phyloP scores from a whole-genome alignment of 208 protist species.

The Leishmania tropica region DNA sequence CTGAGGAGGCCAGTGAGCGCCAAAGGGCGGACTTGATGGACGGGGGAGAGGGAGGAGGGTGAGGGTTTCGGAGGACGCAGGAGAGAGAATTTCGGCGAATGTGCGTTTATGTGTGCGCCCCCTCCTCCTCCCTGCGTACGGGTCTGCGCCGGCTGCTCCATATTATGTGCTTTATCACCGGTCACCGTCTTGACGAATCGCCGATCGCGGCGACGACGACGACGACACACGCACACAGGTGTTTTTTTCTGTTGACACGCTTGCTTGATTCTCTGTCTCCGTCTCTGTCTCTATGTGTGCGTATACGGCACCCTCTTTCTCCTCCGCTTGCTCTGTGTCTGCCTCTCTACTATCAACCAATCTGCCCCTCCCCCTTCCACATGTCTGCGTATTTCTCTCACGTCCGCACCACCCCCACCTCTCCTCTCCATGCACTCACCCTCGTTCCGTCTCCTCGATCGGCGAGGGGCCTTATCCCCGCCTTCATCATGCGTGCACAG shows the following conservation, averaged over 20 bases:
- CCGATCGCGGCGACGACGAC: too few species aligned
- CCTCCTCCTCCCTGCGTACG: background rate
- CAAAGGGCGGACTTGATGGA: background rate
- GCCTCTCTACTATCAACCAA: too few species aligned
- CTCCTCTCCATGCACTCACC: too few species aligned
- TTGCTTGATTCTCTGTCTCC: background rate
- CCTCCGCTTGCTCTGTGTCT: too few species aligned
- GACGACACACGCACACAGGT: background rate
- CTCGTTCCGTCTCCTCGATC: too few species aligned
- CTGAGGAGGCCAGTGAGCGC: background rate
- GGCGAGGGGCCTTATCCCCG: background rate
- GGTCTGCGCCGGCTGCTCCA: background rate
- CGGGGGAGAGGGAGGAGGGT: background rate
- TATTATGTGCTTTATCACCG: background rate
- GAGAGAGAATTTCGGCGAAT: background rate
- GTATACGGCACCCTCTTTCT: background rate
- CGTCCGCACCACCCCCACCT: too few species aligned
- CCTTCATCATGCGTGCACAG: background rate
- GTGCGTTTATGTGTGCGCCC: background rate
- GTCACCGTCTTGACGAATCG: background rate
- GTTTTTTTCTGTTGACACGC: background rate
- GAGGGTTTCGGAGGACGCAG: background rate
- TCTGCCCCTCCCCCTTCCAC: too few species aligned
- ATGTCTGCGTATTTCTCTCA: too few species aligned
- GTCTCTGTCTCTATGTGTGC: background rate